Evolutionary conservation across 2,329 filamentous ascomycete genomes (phyloP).

Genomic region (Sporothrix luriei): DNA sequence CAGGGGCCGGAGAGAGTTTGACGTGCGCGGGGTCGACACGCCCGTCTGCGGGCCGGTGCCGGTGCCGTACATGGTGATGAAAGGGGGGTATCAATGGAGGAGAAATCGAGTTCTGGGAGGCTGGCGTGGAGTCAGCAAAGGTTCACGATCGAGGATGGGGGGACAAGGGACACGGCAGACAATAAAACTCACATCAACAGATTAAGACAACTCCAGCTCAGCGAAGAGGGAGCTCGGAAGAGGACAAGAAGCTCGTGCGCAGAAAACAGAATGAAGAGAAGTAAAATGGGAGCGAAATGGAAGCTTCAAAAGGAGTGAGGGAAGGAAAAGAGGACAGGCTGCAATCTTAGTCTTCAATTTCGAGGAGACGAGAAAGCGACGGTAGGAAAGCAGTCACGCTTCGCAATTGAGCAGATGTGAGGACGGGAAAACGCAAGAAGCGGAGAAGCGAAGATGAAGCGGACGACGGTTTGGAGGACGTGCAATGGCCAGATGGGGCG

Average conservation of each 20-base stretch:
- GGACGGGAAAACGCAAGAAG: constrained; percentile 7
- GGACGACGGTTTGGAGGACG: constrained; percentile 31
- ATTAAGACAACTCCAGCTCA: constrained; percentile 36
- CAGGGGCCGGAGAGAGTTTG: constrained; percentile 86
- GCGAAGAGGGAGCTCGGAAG: constrained; percentile 37
- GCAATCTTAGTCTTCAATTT: constrained; percentile 7
- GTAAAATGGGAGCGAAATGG: background rate
- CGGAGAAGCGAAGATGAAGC: constrained; percentile 19
- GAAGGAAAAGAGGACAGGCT: background rate
- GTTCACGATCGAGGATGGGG: background rate
- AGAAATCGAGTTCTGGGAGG: constrained; percentile 21
- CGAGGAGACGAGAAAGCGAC: constrained; percentile 6
- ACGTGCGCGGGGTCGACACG: constrained; percentile 93
- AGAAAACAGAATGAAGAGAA: constrained; percentile 8
- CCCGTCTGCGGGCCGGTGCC: constrained; percentile 86
- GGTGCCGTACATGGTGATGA: constrained; percentile 77
- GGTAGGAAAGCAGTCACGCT: constrained; percentile 18
- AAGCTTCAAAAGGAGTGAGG: background rate
- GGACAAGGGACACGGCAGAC: background rate
- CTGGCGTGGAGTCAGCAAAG: constrained; percentile 9
- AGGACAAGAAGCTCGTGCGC: constrained; percentile 10
- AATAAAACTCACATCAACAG: constrained; percentile 29
- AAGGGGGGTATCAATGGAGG: constrained; percentile 40
- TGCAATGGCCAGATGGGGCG: constrained; percentile 39
- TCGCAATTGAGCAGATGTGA: constrained; percentile 14